These are phyloP conservation scores for Acer negundo DNA, from an alignment of 345 rosid genomes.

Conservation along the genomic window DNA sequence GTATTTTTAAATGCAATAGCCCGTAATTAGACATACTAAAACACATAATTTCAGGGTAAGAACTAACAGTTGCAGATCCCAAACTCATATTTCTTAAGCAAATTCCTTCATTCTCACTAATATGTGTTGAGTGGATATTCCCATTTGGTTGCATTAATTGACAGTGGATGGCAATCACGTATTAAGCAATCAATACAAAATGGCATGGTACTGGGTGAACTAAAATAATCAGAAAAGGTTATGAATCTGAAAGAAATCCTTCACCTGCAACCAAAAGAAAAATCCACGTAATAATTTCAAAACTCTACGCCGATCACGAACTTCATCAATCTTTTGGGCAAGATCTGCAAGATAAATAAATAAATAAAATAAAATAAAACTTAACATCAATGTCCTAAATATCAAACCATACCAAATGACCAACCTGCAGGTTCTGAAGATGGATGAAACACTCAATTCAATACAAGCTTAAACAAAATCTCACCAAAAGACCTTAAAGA, in stretches of 20 bases:
- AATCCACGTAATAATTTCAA: slow-evolving; percentile 77
- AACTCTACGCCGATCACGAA: slow-evolving; percentile 28
- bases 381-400: not conserved
- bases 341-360: slow-evolving; percentile 51
- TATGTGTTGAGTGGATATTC: not conserved
- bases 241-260: slow-evolving; percentile 23
- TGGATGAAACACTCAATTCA: not conserved
- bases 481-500: not conserved
- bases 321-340: slow-evolving; percentile 16
- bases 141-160: not conserved
- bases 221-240: not conserved
- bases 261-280: slow-evolving; percentile 71
- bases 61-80: not conserved
- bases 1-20: not conserved
- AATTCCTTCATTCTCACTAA: not conserved
- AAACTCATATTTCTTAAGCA: slow-evolving; percentile 5
- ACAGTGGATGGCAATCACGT: not conserved
- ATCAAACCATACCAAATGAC: not conserved
- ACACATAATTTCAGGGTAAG: not conserved
- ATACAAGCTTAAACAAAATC: not conserved
- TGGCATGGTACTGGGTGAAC: not conserved
- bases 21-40: not conserved
- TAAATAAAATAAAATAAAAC: slow-evolving; percentile 15
- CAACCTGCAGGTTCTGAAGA: not conserved
- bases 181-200: not conserved